phyloP scores from a whole-genome alignment of 1,139 yeast species.

The Diutina sp. region DNA sequence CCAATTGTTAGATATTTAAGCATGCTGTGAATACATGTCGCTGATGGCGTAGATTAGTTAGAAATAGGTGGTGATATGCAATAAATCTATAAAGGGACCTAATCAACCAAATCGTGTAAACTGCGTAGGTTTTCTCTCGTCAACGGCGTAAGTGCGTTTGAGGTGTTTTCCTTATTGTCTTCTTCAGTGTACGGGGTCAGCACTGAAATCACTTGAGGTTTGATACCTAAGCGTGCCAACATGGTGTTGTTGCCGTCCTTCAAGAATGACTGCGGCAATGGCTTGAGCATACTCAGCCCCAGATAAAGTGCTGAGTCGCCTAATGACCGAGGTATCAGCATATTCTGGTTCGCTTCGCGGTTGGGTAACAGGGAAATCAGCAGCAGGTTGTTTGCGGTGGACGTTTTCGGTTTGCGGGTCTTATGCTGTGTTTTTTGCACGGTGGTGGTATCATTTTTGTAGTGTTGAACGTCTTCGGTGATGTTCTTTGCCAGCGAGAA shows the following conservation, averaged over 20 bases:
- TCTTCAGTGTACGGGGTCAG: conserved; percentile 4
- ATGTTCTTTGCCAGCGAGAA: conserved; percentile 39
- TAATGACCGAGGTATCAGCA: neutral
- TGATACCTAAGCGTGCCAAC: conserved; percentile 27
- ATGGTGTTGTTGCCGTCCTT: conserved; percentile 14
- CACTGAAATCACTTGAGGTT: conserved; percentile 30
- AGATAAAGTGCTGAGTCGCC: neutral
- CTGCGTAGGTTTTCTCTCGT: conserved; percentile 18
- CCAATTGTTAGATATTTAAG: conserved; percentile 14
- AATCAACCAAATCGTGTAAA: conserved; percentile 17
- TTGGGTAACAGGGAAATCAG: neutral
- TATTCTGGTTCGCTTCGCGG: neutral
- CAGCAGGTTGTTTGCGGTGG: neutral
- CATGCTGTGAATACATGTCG: neutral
- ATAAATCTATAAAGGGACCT: conserved; percentile 1
- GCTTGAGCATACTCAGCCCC: neutral
- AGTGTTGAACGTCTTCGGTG: conserved; percentile 32
- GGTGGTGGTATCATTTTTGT: neutral
- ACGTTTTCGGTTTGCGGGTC: neutral
- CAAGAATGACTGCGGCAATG: neutral
- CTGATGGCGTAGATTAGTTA: neutral
- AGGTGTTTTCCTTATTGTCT: conserved; percentile 9
- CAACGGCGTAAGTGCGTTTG: conserved; percentile 10
- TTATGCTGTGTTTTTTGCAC: neutral
- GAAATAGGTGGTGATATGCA: neutral